Evolutionary conservation across 2,329 filamentous ascomycete species (phyloP), one percentile per base, ranked within the genome.

Genomic region (Conoideocrella luteorostrata): DNA sequence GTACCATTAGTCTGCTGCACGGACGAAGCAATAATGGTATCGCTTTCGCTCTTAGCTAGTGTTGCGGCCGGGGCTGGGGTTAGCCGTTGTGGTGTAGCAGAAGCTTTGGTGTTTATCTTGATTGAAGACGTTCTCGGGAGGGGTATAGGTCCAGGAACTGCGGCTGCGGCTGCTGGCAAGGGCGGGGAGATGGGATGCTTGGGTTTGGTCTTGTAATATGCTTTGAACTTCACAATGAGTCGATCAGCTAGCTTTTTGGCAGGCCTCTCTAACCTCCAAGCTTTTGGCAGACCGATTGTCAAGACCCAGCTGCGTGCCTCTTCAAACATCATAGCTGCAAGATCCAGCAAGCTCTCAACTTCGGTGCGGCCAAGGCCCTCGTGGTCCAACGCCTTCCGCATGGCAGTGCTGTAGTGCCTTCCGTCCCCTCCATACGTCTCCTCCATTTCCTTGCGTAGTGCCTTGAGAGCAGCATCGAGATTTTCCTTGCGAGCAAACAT

Each of bases 401-500:
- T 63, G 6, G 68, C 66, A 9, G 58, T 65, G 43, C 63, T 66
- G 44, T 69, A 63, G 34, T 66, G 61, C 22, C 60, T 51, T 43
- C 67, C 60, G 17, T 69, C 61, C 4, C 56, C 55, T 4, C 51
- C 54, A 39, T 67, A 71, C 1, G 61, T 66, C 47, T 67, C 63
- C 9, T 69, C 63, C 66, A 71, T 68, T 50, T 71, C 68, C 48
- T 59, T 64, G 36, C 63, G 62, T 43, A 71, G 43, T 9, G 68
- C 68, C 44, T 60, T 66, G 17, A 71, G 58, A 28, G 84, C 75
- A 33, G 75, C 70, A 40, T 77, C 71, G 18, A 80, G 65, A 55
- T 88, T 82, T 54, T 77, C 74, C 51, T 80, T 80, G 51, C 78
- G 77, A 46, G 78, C 76, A 60, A 81, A 82, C 68, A 80, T 77